Evolutionary conservation across 2,329 filamentous ascomycete genomes (phyloP).

Genomic region (Aotearoamyces nothofagi): DNA sequence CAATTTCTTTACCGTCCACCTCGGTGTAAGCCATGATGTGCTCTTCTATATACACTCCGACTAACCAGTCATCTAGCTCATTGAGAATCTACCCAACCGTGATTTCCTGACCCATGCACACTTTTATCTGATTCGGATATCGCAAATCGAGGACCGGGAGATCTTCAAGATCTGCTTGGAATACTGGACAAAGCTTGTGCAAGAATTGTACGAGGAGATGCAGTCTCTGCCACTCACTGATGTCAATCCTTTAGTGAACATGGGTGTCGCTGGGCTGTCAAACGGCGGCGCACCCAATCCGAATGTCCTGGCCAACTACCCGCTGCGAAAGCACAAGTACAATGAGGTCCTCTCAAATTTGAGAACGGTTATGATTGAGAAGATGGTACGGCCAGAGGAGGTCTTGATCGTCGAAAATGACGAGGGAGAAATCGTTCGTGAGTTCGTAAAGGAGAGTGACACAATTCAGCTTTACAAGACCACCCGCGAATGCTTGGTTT

Average conservation of each 20-base stretch:
- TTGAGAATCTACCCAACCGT: slow-evolving; percentile 88
- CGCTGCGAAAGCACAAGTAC: slow-evolving; percentile 96
- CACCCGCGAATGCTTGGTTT: slow-evolving; percentile 90
- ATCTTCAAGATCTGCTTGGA: slow-evolving; percentile 99
- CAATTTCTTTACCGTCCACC: slow-evolving; percentile 91
- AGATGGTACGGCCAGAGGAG: slow-evolving; percentile 97
- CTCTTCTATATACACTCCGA: slow-evolving; percentile 2
- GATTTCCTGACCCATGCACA: slow-evolving; percentile 93
- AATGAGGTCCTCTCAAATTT: slow-evolving; percentile 86
- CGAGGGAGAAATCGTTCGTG: slow-evolving; percentile 94
- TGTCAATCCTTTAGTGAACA: slow-evolving; percentile 73
- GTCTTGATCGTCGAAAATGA: slow-evolving; percentile 99
- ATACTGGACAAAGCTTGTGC: slow-evolving; percentile 97
- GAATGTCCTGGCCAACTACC: slow-evolving; percentile 71
- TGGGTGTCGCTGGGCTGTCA: slow-evolving; percentile 54
- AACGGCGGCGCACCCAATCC: slow-evolving; percentile 79
- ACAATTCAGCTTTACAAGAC: slow-evolving; percentile 99
- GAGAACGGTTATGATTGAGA: slow-evolving; percentile 97
- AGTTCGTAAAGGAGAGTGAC: slow-evolving; percentile 98
- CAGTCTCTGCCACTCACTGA: slow-evolving; percentile 89
- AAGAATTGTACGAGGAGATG: slow-evolving; percentile 98
- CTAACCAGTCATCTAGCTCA: slow-evolving; percentile 39
- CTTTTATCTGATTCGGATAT: slow-evolving; percentile 96
- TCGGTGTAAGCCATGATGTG: slow-evolving; percentile 42
- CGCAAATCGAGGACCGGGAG: slow-evolving; percentile 95